Base-by-base conservation (phyloP, 129 eudicot genomes). In the Erigeron canadensis region DNA sequence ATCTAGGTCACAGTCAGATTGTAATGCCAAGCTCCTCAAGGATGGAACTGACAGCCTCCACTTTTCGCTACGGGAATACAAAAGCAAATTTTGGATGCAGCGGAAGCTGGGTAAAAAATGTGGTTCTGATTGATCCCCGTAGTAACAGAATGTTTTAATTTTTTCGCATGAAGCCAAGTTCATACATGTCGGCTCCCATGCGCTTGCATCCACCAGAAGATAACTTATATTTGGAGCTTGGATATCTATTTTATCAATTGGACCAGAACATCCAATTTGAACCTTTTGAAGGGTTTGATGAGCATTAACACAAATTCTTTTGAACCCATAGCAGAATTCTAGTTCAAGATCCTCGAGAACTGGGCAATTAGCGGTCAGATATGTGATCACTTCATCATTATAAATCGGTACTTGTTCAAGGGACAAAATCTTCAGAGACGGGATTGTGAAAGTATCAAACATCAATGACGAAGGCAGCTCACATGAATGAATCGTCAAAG, bases 391-490 rank as follows among this genome's bases (percentile, higher is more conserved):
- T 16, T 43, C 69, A 10, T 64, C 53, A 42, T 64, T 4, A n/a
- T n/a, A n/a, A 41, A 64, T 42, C 4, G 15, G 4, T 15, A 64
- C 38, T 21, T 11, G 0, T 64, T 5, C 15, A 18, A 42, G 54
- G 21, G n/a, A 8, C 54, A 64, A 39, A n/a, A 7, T 4, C 44
- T n/a, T 64, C 69, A 42, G 21, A 7, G 69, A 64, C 69, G 7
- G 40, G 18, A 64, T 17, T 38, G 16, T 41, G 37, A 64, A n/a
- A 64, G 7, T n/a, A 42, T 10, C 68, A 63, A 40, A 23, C 68
- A 40, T 63, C 50, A 63, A 40, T 7, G 68, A 63, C 18, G 68
- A 63, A 63, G 50, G 68, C 47, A 40, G 40, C 68, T 39, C n/a
- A 41, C 68, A 63, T 3, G 6, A 34, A 40, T 3, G 0, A 38